Evolutionary conservation across 805 yeast species (phyloP).

Genomic region (Saturnispora mendoncae): DNA sequence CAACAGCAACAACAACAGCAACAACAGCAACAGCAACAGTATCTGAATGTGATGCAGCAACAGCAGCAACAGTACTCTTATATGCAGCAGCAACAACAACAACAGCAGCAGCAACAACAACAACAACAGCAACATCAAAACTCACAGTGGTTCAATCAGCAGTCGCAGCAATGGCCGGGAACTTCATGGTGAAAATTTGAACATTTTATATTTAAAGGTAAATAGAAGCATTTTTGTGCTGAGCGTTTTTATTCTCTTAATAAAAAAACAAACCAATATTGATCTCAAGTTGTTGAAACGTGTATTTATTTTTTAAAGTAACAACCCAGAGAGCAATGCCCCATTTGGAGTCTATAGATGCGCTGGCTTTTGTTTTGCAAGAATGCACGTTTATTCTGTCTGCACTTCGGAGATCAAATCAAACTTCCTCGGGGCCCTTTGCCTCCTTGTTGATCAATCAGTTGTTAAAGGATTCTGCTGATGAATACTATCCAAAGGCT

Average conservation of each 20-base stretch:
- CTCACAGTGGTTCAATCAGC: neutral
- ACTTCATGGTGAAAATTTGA: slow-evolving; percentile 2
- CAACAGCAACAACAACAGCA: slow-evolving; percentile 16
- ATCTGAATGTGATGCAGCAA: slow-evolving; percentile 10
- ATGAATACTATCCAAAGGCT: slow-evolving; percentile 22
- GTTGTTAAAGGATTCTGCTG: slow-evolving; percentile 24
- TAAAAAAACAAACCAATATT: neutral
- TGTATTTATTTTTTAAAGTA: neutral
- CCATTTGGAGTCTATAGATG: slow-evolving; percentile 49
- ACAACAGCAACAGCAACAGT: slow-evolving; percentile 14
- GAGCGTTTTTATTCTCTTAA: neutral
- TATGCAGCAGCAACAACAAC: slow-evolving; percentile 4
- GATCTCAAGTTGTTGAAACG: neutral
- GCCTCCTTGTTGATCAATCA: slow-evolving; percentile 74
- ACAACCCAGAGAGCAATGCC: slow-evolving; percentile 1
- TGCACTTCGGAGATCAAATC: slow-evolving; percentile 80
- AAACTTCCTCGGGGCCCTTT: slow-evolving; percentile 57
- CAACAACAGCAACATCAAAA: neutral
- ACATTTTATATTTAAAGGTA: neutral
- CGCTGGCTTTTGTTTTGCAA: slow-evolving; percentile 67
- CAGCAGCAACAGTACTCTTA: slow-evolving; percentile 10
- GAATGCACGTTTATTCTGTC: slow-evolving; percentile 83
- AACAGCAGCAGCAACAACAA: slow-evolving; percentile 3
- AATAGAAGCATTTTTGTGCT: no score
- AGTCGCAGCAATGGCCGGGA: slow-evolving; percentile 4